Evolutionary conservation across 1,139 yeast genomes (phyloP).

Genomic region (Entelexis sorbosivorans): DNA sequence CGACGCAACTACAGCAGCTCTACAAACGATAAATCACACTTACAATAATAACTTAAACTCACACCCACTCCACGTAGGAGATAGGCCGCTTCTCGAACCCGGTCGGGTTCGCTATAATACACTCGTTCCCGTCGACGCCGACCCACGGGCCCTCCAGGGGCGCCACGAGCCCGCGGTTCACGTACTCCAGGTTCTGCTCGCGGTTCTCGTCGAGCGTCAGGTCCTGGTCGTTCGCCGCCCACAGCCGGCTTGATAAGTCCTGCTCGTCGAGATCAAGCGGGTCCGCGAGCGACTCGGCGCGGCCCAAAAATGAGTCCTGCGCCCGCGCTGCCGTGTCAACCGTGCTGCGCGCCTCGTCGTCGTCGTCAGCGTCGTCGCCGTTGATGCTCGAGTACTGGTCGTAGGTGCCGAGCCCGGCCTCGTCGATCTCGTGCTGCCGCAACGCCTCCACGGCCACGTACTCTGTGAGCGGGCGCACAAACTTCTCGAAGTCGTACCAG

Average conservation of each 20-base stretch:
- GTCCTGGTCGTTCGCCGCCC: slow-evolving; percentile 14
- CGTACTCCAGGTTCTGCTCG: slow-evolving; percentile 57
- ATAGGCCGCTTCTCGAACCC: slow-evolving; percentile 38
- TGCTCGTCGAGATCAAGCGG: slow-evolving; percentile 4
- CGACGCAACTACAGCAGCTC: not conserved
- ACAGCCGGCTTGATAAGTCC: slow-evolving; percentile 11
- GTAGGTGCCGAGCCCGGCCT: slow-evolving; percentile 11
- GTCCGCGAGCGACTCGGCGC: slow-evolving; percentile 1
- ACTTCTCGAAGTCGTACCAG: slow-evolving; percentile 71
- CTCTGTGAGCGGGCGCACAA: slow-evolving; percentile 65
- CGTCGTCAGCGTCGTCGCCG: slow-evolving; percentile 4
- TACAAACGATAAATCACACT: too few relatives aligned
- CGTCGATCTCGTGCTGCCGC: slow-evolving; percentile 14
- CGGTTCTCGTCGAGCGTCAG: slow-evolving; percentile 55
- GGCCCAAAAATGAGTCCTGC: not conserved
- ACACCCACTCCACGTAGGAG: slow-evolving; percentile 43
- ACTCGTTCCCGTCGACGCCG: slow-evolving; percentile 53
- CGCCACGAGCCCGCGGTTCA: slow-evolving; percentile 60
- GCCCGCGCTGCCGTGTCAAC: not conserved
- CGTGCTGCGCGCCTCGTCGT: slow-evolving; percentile 1
- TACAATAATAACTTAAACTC: not conserved
- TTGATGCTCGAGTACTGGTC: slow-evolving; percentile 5
- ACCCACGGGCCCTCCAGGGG: slow-evolving; percentile 76
- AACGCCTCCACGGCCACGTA: slow-evolving; percentile 60
- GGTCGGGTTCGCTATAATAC: slow-evolving; percentile 48